These are phyloP conservation scores for Rhodotorula sp. DNA, from an alignment of 1,284 basidiomycete species.

Conservation along the genomic window DNA sequence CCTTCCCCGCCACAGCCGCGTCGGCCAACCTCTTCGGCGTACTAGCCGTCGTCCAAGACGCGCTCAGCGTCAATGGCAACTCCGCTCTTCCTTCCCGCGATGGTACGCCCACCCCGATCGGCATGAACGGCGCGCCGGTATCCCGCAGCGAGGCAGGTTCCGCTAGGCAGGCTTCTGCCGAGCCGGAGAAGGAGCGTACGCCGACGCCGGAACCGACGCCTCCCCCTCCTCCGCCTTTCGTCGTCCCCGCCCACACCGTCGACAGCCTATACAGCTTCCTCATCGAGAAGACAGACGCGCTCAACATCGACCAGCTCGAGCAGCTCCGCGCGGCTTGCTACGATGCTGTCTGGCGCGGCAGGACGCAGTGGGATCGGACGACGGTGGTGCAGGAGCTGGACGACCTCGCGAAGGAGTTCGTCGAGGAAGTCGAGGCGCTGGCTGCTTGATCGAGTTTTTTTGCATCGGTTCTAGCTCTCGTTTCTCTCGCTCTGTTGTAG, in stretches of 20 bases:
- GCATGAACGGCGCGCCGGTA: not conserved
- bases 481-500: no score
- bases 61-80: not conserved
- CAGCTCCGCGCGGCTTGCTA: constrained; percentile 83
- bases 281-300: constrained; percentile 56
- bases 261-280: constrained; percentile 56
- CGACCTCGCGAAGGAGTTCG: constrained; percentile 39
- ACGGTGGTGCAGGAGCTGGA: constrained; percentile 30
- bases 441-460: not conserved
- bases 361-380: constrained; percentile 77
- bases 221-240: constrained; percentile 54
- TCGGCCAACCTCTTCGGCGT: constrained; percentile 3
- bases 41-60: not conserved
- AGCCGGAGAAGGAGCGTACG: constrained; percentile 8
- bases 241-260: constrained; percentile 57
- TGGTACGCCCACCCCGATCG: constrained; percentile 6
- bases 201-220: constrained; percentile 23
- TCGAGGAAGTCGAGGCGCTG: constrained; percentile 38
- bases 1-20: not conserved
- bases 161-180: not conserved
- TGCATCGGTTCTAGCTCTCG: no score
- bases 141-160: no score
- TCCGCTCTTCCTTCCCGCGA: not conserved
- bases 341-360: constrained; percentile 73
- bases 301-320: constrained; percentile 86